These are phyloP conservation scores for Corymbia citriodora DNA, from an alignment of 441 rosid species.

Conservation along the genomic window DNA sequence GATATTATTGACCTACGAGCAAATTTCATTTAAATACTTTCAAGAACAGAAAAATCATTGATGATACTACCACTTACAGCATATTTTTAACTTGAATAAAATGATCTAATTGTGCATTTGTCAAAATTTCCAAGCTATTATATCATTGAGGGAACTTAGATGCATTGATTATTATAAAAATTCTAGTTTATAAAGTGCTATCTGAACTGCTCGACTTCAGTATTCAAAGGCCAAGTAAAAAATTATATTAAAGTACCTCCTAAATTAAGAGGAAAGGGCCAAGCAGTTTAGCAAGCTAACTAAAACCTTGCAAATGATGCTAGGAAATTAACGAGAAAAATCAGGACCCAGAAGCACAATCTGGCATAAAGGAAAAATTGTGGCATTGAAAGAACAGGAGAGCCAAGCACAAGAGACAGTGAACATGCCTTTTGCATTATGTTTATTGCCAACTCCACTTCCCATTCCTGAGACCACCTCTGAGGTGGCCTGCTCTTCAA, in stretches of 20 bases:
- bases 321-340: not conserved
- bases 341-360: not conserved
- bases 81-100: not conserved
- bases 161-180: not conserved
- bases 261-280: not conserved
- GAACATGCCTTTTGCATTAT: constrained; percentile 70
- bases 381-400: not conserved
- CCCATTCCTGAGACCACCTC: constrained; percentile 96
- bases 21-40: not conserved
- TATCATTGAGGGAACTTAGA: not conserved
- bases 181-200: not conserved
- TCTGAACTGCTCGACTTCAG: not conserved
- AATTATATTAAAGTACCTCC: not conserved
- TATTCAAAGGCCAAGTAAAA: not conserved
- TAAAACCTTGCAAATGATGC: not conserved
- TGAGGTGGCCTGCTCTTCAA: constrained; percentile 65
- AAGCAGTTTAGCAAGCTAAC: not conserved
- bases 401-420: not conserved
- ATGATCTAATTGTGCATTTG: not conserved
- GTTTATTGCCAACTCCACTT: constrained; percentile 81
- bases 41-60: not conserved
- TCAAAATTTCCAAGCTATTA: not conserved
- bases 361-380: not conserved
- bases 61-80: not conserved
- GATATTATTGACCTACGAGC: not conserved